Evolutionary conservation across 768 basidiomycete genomes (phyloP).

Genomic region (Tricholoma flavovirens): DNA sequence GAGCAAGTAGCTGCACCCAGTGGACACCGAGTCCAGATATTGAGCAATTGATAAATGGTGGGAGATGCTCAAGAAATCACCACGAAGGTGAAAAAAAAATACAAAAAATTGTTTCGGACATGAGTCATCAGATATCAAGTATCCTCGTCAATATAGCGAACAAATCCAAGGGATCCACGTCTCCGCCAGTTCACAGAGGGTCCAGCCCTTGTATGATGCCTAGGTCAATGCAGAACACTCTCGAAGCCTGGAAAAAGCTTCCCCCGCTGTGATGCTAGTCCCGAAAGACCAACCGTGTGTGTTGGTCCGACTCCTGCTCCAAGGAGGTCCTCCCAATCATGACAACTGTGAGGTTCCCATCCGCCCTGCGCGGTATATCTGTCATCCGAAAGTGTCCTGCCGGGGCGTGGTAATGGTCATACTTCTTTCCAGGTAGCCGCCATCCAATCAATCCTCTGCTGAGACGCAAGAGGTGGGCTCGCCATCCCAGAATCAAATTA

Average conservation of each 20-base stretch:
- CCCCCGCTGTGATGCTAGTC: conserved; percentile 31
- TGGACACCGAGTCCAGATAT: too few relatives aligned
- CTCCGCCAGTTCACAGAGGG: conserved; percentile 7
- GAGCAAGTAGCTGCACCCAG: too few relatives aligned
- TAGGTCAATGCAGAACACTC: conserved; percentile 24
- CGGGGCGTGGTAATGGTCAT: conserved; percentile 3
- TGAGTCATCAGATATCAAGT: conserved; percentile 17
- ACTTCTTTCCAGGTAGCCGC: conserved; percentile 1
- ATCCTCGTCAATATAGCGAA: conserved; percentile 12
- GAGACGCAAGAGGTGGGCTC: conserved; percentile 26
- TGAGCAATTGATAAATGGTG: too few relatives aligned
- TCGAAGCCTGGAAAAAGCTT: conserved; percentile 35
- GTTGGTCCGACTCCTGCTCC: conserved; percentile 33
- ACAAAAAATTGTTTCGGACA: conserved; percentile 18
- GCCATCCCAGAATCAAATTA: conserved; percentile 18
- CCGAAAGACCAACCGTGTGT: conserved; percentile 23
- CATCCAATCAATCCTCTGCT: conserved; percentile 15
- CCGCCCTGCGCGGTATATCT: conserved; percentile 13
- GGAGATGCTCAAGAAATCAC: conserved; percentile 11
- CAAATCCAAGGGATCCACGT: conserved; percentile 8
- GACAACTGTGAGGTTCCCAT: conserved; percentile 25
- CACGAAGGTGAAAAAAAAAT: conserved; percentile 16
- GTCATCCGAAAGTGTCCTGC: conserved; percentile 18
- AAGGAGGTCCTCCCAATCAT: conserved; percentile 25
- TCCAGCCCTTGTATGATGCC: conserved; percentile 10